phyloP scores from a whole-genome alignment of 495 filamentous ascomycete species.

The Hyaloscypha bicolor region DNA sequence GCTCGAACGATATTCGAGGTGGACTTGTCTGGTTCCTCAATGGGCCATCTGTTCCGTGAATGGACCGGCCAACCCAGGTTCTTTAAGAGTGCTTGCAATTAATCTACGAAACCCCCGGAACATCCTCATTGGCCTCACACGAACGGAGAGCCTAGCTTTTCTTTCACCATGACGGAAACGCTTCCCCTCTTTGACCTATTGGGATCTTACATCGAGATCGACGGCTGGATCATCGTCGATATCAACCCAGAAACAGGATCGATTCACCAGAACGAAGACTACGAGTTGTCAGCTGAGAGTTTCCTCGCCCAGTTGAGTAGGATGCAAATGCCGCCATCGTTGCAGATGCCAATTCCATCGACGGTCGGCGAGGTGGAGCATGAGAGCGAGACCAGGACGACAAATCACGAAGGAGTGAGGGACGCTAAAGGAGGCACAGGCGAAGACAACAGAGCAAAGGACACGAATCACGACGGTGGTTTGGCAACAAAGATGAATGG shows the following conservation, averaged over 20 bases:
- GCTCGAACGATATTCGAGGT: too few relatives aligned
- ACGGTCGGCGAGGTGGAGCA: neutral
- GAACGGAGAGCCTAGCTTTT: neutral
- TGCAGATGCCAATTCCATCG: neutral
- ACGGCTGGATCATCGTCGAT: neutral
- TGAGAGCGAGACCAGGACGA: neutral
- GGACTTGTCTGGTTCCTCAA: too few relatives aligned
- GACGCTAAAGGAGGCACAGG: neutral
- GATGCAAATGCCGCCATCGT: neutral
- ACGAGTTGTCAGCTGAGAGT: neutral
- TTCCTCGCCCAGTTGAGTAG: neutral
- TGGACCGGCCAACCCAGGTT: too few relatives aligned
- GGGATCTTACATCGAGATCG: neutral
- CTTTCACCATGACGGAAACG: neutral
- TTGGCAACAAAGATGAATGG: too few relatives aligned
- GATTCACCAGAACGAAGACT: neutral
- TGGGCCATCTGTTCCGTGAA: too few relatives aligned
- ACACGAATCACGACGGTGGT: too few relatives aligned
- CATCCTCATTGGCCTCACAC: too few relatives aligned
- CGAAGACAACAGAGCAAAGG: too few relatives aligned
- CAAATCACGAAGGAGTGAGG: neutral
- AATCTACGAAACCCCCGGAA: too few relatives aligned
- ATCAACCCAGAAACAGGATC: neutral
- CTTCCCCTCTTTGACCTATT: neutral
- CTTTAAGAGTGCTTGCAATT: too few relatives aligned